Conservation (phyloP, 2,329 filamentous ascomycete genomes). For the Diaporthe nobilis region DNA sequence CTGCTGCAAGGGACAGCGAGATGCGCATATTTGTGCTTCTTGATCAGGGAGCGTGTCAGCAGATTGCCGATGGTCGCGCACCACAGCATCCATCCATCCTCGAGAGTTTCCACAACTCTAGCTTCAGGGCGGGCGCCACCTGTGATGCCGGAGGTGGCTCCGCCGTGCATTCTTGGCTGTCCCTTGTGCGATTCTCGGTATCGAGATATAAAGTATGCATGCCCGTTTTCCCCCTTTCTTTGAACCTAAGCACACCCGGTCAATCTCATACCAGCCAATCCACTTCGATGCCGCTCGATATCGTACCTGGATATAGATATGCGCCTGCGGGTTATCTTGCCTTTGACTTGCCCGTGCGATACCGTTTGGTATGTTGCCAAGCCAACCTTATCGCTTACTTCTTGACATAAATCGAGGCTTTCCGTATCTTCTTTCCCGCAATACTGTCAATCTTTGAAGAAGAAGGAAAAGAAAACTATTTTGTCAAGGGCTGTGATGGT, state of each 20-base stretch:
- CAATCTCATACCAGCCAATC: neutral
- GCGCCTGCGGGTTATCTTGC: slow-evolving; percentile 7
- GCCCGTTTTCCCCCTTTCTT: neutral
- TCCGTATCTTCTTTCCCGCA: neutral
- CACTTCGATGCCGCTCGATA: neutral
- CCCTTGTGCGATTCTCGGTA: neutral
- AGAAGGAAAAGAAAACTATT: neutral
- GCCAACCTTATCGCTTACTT: slow-evolving; percentile 1
- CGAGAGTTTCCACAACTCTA: slow-evolving; percentile 23
- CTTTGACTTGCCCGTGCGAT: neutral
- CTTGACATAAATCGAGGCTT: neutral
- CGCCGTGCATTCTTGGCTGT: neutral
- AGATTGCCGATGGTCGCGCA: slow-evolving; percentile 11
- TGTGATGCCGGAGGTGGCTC: neutral
- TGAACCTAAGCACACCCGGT: neutral
- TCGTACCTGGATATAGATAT: neutral
- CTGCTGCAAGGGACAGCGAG: slow-evolving; percentile 12
- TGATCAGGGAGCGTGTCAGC: slow-evolving; percentile 22
- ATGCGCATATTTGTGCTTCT: slow-evolving; percentile 1
- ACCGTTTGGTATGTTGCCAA: slow-evolving; percentile 1
- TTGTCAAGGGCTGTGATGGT: neutral
- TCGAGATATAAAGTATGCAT: slow-evolving; percentile 14
- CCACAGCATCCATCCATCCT: slow-evolving; percentile 17
- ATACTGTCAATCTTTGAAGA: neutral
- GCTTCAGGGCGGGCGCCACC: slow-evolving; percentile 14